Base-by-base conservation (phyloP, 2,329 filamentous ascomycete species). In the Ascochyta koolunga region DNA sequence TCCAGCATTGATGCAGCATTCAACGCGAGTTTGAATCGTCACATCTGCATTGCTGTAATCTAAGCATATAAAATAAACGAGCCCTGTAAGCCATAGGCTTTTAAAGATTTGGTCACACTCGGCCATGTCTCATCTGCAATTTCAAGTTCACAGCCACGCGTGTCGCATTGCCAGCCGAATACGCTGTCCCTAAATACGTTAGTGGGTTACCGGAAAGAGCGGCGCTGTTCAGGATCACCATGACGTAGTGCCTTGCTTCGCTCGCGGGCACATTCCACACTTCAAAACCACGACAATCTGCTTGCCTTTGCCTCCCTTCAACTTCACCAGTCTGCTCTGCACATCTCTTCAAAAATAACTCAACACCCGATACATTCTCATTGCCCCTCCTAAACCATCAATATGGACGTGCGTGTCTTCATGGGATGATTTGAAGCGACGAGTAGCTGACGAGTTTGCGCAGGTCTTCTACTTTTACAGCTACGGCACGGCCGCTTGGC, bases 391-490 rank as follows among this genome's bases (percentile, higher is more conserved):
- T 5, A 49, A 11, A 4, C 18, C 15, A 22, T 15, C 46, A 51
- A 27, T 27, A 58, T 58, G 50, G 55, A 58, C 38, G 55, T 57
- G 44, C 11, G 44, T 38, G 13, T 24, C 27, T 25, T 43, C 29
- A 32, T 13, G 21, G 5, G 9, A 38, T 13, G 1, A 9, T 2
- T 16, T 32, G 37, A 16, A 18, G 33, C 13, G 49, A 61, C 37
- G 33, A 2, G 5, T 19, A 16, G 58, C 62, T 71, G 59, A 68
- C 43, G 41, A 47, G 44, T 24, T 43, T 24, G 41, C 41, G 31
- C 35, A 79, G 76, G 75, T 77, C 58, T 77, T 75, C 68, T 74
- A 75, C 61, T 69, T 73, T 59, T 80, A 79, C 73, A 71, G 70
- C 55, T 73, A 77, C 54, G 69, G 72, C 54, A 79, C 77, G 16